These are phyloP conservation scores for Aurantiochytrium sp. DNA, from an alignment of 108 stramenopile genomes.

Conservation along the genomic window DNA sequence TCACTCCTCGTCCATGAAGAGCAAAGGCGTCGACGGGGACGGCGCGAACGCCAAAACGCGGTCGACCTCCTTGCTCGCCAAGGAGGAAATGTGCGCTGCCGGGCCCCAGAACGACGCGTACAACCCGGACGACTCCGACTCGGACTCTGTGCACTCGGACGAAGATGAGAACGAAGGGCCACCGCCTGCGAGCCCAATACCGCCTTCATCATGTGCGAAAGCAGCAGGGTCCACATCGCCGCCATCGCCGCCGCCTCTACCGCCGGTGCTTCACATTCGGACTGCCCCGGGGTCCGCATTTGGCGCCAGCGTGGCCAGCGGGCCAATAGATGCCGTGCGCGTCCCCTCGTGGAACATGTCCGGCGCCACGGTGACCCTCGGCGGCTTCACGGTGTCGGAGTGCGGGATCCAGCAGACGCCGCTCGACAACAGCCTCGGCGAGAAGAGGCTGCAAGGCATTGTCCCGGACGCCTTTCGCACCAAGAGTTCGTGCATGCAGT, in stretches of 20 bases:
- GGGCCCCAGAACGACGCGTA: too few species aligned
- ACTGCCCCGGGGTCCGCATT: not conserved
- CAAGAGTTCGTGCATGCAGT: not conserved
- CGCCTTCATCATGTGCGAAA: too few species aligned
- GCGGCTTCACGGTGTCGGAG: not conserved
- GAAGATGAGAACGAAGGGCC: too few species aligned
- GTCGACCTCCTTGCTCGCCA: too few species aligned
- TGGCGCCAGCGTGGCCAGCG: not conserved
- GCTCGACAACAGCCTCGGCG: not conserved
- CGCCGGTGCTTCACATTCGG: not conserved
- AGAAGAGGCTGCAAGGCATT: not conserved
- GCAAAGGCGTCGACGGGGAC: too few species aligned
- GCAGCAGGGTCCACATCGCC: too few species aligned
- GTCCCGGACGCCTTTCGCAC: not conserved
- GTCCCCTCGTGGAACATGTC: not conserved
- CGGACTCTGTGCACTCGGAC: too few species aligned
- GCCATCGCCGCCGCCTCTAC: not conserved
- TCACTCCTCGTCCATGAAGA: too few species aligned
- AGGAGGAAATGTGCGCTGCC: too few species aligned
- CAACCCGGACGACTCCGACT: too few species aligned
- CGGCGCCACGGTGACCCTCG: not conserved
- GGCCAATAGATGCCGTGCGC: not conserved
- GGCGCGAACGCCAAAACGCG: too few species aligned
- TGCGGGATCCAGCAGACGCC: not conserved
- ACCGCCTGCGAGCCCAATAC: too few species aligned